phyloP scores from a whole-genome alignment of 768 basidiomycete species.

The Panus rudis region DNA sequence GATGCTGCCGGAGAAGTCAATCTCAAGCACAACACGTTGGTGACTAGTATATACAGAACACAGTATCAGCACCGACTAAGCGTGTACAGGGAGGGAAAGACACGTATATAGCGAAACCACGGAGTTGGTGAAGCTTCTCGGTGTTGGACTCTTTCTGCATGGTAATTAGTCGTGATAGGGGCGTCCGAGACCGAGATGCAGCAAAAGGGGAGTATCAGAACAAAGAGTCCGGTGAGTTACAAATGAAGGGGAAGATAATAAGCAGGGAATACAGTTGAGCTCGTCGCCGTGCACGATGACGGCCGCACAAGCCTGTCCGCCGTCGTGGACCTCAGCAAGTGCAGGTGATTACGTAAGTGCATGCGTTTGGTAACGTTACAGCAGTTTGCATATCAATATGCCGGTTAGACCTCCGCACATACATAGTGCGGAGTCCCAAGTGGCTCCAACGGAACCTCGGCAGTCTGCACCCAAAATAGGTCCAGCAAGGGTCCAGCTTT shows the following conservation, averaged over 20 bases:
- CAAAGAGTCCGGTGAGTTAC: neutral
- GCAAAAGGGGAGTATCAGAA: neutral
- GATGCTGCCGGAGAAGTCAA: conserved; percentile 84
- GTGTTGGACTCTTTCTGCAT: conserved; percentile 83
- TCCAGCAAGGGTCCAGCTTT: no score
- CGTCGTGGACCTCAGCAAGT: no score
- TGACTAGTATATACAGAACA: conserved; percentile 73
- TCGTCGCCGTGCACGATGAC: conserved; percentile 4
- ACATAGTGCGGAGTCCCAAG: no score
- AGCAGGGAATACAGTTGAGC: no score
- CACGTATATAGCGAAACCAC: conserved; percentile 90
- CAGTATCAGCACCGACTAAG: conserved; percentile 36
- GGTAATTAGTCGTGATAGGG: conserved; percentile 16
- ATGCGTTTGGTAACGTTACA: no score
- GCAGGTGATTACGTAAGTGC: conserved; percentile 7
- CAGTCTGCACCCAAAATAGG: no score
- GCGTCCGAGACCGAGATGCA: conserved; percentile 2
- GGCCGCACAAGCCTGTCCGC: no score
- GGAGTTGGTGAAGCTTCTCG: conserved; percentile 59
- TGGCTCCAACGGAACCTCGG: no score
- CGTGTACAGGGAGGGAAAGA: conserved; percentile 22
- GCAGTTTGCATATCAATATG: no score
- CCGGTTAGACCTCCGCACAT: no score
- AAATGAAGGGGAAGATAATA: neutral
- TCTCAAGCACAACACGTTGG: conserved; percentile 92